Evolutionary conservation across 2,329 filamentous ascomycete genomes (phyloP).

Genomic region (Colletotrichum liaoningense): DNA sequence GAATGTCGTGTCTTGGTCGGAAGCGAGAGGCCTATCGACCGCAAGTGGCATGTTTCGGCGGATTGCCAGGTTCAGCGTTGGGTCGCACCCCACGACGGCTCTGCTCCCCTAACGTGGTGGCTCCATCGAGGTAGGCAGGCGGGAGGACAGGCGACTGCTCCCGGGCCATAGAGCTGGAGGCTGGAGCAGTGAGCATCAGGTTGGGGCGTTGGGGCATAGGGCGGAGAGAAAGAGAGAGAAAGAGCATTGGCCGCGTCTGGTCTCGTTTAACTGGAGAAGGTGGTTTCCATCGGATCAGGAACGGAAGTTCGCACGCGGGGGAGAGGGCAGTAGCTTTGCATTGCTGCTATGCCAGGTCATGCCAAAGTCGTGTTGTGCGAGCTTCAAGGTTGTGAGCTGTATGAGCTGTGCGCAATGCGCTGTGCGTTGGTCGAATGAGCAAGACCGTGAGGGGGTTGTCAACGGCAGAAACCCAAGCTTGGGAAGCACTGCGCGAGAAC

Average conservation of each 20-base stretch:
- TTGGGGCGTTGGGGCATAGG: conserved; percentile 2
- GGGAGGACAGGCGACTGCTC: conserved; percentile 13
- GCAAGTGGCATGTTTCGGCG: conserved; percentile 33
- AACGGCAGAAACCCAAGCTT: conserved; percentile 1
- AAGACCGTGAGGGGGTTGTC: conserved; percentile 5
- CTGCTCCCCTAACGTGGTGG: conserved; percentile 15
- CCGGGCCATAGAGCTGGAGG: not conserved
- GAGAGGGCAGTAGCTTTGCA: conserved; percentile 24
- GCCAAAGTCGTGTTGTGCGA: conserved; percentile 14
- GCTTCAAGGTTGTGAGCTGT: conserved; percentile 22
- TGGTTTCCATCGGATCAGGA: conserved; percentile 25
- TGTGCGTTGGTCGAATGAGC: conserved; percentile 15
- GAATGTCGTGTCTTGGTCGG: conserved; percentile 22
- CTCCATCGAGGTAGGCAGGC: conserved; percentile 21
- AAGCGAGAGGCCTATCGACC: conserved; percentile 26
- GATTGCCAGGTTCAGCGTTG: conserved; percentile 14
- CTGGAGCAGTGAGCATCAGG: not conserved
- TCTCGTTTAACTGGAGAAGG: conserved; percentile 18
- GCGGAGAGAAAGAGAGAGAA: not conserved
- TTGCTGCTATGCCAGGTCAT: conserved; percentile 9
- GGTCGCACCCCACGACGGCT: conserved; percentile 31
- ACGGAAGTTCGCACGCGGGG: conserved; percentile 19
- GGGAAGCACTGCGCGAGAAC: not conserved
- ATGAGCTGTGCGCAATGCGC: conserved; percentile 28
- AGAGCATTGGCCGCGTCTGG: conserved; percentile 28